Evolutionary conservation across 1,284 basidiomycete genomes (phyloP).

Genomic region (Mycena citricolor): DNA sequence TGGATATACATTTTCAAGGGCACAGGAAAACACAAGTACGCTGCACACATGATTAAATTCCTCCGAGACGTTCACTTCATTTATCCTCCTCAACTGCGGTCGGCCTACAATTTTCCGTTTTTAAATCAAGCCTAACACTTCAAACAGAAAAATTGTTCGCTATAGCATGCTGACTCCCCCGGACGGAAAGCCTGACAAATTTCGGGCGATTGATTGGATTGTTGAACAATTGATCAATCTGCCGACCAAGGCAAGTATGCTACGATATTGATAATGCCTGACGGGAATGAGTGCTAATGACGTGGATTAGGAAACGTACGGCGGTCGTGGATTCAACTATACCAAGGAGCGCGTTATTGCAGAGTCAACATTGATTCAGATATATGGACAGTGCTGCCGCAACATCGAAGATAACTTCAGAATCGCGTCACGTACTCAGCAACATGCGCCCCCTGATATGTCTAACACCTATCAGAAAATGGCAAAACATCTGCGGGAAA

Average conservation of each 20-base stretch:
- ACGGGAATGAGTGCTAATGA: background rate
- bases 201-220: conserved; percentile 28
- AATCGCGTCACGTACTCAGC: background rate
- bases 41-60: conserved; percentile 26
- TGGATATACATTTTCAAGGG: conserved; percentile 35
- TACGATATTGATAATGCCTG: conserved; percentile 1
- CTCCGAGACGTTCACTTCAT: conserved; percentile 30
- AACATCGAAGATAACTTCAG: conserved; percentile 10
- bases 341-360: conserved; percentile 10
- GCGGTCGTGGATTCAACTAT: conserved; percentile 11
- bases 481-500: background rate
- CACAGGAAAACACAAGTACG: conserved; percentile 38
- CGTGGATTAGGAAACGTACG: conserved; percentile 13
- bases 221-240: conserved; percentile 23
- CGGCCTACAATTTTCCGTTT: conserved; percentile 5
- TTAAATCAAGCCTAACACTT: conserved; percentile 17
- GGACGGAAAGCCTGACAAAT: conserved; percentile 25
- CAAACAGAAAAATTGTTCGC: too few species aligned
- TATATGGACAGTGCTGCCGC: conserved; percentile 6
- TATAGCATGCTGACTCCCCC: conserved; percentile 32
- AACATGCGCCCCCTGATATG: conserved; percentile 8
- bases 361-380: conserved; percentile 12
- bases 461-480: conserved; percentile 2
- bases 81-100: conserved; percentile 32
- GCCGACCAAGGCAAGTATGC: conserved; percentile 4